These are phyloP conservation scores for Rhododendron griersonianum DNA, from an alignment of 148 eudicot species.

Conservation along the genomic window DNA sequence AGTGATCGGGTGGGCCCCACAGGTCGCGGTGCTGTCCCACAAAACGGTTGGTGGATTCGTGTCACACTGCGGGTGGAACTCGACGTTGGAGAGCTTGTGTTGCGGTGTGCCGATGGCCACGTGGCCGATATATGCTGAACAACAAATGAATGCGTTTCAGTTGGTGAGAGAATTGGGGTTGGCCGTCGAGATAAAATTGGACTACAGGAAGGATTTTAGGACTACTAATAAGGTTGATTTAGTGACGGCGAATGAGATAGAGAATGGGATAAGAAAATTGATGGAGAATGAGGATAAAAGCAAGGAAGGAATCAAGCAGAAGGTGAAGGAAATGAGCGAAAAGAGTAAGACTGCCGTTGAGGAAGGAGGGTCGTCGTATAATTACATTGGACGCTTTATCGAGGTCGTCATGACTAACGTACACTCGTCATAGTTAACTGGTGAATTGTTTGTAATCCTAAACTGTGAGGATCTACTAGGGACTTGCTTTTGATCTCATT, in stretches of 20 bases:
- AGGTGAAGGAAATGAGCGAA: neutral
- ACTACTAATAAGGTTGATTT: neutral
- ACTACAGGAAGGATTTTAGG: neutral
- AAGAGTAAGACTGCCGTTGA: neutral
- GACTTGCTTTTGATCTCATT: neutral
- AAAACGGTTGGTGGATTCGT: neutral
- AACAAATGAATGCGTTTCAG: neutral
- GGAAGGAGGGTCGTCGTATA: neutral
- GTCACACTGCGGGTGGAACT: slow-evolving; percentile 6
- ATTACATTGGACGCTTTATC: neutral
- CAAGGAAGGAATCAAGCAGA: neutral
- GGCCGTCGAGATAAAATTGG: neutral
- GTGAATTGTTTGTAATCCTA: neutral
- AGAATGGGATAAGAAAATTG: neutral
- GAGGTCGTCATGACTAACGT: neutral
- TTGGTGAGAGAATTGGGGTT: neutral
- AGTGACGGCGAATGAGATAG: neutral
- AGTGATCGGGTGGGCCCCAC: neutral
- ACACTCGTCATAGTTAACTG: neutral
- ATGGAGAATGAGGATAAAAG: neutral
- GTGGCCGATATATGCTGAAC: neutral
- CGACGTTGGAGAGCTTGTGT: neutral
- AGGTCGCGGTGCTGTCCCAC: neutral
- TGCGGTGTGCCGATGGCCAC: neutral
- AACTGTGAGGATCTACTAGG: neutral